These are phyloP conservation scores for Rhodotorula sp. DNA, from an alignment of 1,284 basidiomycete species.

Conservation along the genomic window DNA sequence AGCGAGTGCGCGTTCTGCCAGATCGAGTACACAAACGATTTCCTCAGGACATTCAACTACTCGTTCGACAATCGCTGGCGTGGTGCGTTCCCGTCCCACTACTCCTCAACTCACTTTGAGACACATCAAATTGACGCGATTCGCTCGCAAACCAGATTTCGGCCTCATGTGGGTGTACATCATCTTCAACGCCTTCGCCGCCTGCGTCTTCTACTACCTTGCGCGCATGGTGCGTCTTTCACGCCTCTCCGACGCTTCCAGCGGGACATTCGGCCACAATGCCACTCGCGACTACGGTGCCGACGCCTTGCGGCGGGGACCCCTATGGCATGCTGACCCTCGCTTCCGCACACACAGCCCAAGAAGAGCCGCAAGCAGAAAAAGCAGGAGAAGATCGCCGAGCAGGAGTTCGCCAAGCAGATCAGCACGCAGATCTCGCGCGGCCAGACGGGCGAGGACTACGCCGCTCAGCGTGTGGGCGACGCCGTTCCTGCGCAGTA, in stretches of 20 bases:
- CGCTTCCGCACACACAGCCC: neutral
- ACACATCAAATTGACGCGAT: neutral
- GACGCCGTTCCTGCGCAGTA: too few relatives aligned
- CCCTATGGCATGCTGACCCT: too few relatives aligned
- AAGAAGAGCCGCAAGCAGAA: constrained; percentile 4
- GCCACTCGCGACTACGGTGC: neutral
- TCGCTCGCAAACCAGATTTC: constrained; percentile 52
- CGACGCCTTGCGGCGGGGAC: too few relatives aligned
- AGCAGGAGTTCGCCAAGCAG: neutral
- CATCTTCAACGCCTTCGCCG: constrained; percentile 57
- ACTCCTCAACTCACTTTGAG: neutral
- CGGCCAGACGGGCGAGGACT: neutral
- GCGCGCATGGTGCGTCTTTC: constrained; percentile 20
- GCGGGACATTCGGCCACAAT: too few relatives aligned
- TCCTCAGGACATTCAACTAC: constrained; percentile 62
- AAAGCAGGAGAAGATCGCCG: neutral
- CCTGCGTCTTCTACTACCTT: constrained; percentile 28
- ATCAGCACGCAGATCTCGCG: neutral
- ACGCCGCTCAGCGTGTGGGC: neutral
- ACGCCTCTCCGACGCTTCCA: neutral
- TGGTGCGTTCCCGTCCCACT: neutral
- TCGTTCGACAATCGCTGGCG: constrained; percentile 56
- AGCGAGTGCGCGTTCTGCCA: constrained; percentile 52
- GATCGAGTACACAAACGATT: constrained; percentile 59
- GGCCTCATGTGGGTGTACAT: constrained; percentile 66